Percentiles rank a stretch among this genome's conserved stretches.
These are phyloP conservation scores for Pichia phayaonensis DNA, from an alignment of 805 yeast species.

Conservation along the genomic window DNA sequence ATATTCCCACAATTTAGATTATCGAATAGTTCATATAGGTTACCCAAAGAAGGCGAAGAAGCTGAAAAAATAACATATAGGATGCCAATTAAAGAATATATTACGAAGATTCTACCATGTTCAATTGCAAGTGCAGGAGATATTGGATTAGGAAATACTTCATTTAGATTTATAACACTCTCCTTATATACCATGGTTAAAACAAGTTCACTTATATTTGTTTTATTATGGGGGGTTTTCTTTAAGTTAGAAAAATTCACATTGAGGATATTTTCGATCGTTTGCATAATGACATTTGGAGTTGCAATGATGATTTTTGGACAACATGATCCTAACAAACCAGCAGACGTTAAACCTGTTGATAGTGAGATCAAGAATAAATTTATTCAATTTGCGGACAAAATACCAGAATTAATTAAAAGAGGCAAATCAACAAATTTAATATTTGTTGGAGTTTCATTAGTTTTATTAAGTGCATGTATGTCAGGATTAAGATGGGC, in stretches of 20 bases:
- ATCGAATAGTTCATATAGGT: neutral
- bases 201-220: constrained; percentile 83
- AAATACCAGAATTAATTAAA: neutral
- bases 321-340: constrained; percentile 25
- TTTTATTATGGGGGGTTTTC: constrained; percentile 76
- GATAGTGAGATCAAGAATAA: neutral
- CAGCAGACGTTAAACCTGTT: neutral
- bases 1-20: constrained; percentile 44
- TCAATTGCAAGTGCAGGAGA: constrained; percentile 87
- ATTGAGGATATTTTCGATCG: constrained; percentile 60
- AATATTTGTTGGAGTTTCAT: constrained; percentile 50
- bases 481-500: constrained; percentile 95
- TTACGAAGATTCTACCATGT: constrained; percentile 66
- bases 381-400: neutral
- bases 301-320: constrained; percentile 81
- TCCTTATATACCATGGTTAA: constrained; percentile 90
- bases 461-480: constrained; percentile 72
- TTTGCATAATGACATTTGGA: constrained; percentile 71
- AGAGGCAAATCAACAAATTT: constrained; percentile 3
- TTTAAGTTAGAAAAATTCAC: constrained; percentile 72
- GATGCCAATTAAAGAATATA: constrained; percentile 33
- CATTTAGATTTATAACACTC: constrained; percentile 70
- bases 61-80: constrained; percentile 11
- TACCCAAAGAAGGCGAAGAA: neutral
- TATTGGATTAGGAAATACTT: constrained; percentile 85